Conservation (phyloP, 352 stramenopile species). For the Phytopythium helicoides region DNA sequence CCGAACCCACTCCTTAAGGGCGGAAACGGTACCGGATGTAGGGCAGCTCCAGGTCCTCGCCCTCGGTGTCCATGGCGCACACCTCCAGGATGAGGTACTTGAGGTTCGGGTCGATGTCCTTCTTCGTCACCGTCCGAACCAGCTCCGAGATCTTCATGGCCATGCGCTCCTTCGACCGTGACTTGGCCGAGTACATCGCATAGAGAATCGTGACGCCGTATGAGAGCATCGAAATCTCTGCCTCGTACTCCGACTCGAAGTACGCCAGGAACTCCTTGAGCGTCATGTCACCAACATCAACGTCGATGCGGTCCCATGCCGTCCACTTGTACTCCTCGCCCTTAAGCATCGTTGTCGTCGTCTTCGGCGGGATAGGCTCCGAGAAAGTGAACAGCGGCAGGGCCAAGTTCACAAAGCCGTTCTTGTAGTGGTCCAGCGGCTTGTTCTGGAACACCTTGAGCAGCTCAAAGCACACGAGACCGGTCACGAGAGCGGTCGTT, state of each 20-base stretch:
- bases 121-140: slow-evolving; percentile 95
- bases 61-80: slow-evolving; percentile 95
- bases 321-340: slow-evolving; percentile 97
- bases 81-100: slow-evolving; percentile 97
- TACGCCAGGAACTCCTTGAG: slow-evolving; percentile 95
- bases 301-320: slow-evolving; percentile 96
- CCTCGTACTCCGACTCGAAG: slow-evolving; percentile 95
- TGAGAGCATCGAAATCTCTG: slow-evolving; percentile 98
- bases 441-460: slow-evolving; percentile 94
- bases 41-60: slow-evolving; percentile 95
- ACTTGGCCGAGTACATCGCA: slow-evolving; percentile 88
- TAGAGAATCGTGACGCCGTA: slow-evolving; percentile 93
- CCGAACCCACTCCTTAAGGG: slow-evolving; percentile 19
- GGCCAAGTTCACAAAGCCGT: slow-evolving; percentile 98
- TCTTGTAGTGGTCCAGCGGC: slow-evolving; percentile 96
- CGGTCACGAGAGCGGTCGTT: slow-evolving; percentile 98
- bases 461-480: slow-evolving; percentile 98
- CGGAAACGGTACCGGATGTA: slow-evolving; percentile 92
- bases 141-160: slow-evolving; percentile 96
- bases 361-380: slow-evolving; percentile 94
- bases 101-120: slow-evolving; percentile 91
- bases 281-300: slow-evolving; percentile 95
- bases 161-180: slow-evolving; percentile 92
- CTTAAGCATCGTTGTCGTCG: slow-evolving; percentile 91
- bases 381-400: slow-evolving; percentile 98